These are phyloP conservation scores for Boletus rubroflammeus DNA, from an alignment of 768 basidiomycete species.

Conservation along the genomic window DNA sequence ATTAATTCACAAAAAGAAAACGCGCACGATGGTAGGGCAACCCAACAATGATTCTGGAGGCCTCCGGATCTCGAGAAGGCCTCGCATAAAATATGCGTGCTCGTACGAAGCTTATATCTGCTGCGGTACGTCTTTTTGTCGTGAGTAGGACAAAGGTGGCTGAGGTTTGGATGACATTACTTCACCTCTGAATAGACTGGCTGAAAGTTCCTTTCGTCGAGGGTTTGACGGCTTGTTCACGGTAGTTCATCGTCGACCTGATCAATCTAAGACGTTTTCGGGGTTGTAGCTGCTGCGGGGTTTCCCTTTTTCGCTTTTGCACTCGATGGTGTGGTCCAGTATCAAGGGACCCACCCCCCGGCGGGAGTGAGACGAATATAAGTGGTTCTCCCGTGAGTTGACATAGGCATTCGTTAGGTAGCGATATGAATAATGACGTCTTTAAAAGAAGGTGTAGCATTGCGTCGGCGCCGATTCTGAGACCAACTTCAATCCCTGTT, in stretches of 20 bases:
- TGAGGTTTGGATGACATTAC: neutral
- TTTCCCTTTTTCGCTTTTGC: conserved; percentile 25
- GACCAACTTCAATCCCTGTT: neutral
- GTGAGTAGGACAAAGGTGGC: conserved; percentile 2
- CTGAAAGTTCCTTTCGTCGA: conserved; percentile 1
- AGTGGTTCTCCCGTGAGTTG: conserved; percentile 79
- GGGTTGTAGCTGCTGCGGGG: conserved; percentile 13
- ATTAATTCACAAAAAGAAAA: neutral
- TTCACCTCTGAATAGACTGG: conserved; percentile 23
- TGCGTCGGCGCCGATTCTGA: conserved; percentile 71
- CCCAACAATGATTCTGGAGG: conserved; percentile 53
- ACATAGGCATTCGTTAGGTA: conserved; percentile 82
- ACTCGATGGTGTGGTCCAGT: neutral
- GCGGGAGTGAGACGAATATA: conserved; percentile 38
- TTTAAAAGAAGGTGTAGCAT: conserved; percentile 77
- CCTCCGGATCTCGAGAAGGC: conserved; percentile 50
- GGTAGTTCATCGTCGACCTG: neutral
- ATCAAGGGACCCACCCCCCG: conserved; percentile 8
- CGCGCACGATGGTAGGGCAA: conserved; percentile 63
- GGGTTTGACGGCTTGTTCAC: conserved; percentile 3
- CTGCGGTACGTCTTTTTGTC: conserved; percentile 39
- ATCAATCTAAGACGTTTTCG: conserved; percentile 28
- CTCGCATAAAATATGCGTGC: conserved; percentile 66
- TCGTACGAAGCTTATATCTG: conserved; percentile 51
- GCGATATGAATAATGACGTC: conserved; percentile 67